Percentiles rank a stretch among this genome's conserved stretches.
Evolutionary conservation across 2,329 filamentous ascomycete genomes (phyloP).

Genomic region (Penicillium oxalicum): DNA sequence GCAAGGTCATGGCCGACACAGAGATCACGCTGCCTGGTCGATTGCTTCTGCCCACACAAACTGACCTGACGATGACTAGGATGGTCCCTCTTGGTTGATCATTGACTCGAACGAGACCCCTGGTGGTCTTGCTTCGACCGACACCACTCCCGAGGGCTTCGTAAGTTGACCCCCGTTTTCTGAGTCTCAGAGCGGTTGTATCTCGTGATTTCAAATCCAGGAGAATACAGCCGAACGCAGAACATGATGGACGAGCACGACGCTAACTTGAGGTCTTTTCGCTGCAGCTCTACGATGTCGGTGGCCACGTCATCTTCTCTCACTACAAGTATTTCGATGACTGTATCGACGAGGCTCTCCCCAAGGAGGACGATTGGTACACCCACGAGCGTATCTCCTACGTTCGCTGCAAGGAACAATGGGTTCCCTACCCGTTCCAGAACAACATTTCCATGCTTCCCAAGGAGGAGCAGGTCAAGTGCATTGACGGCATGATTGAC

Average conservation of each 20-base stretch:
- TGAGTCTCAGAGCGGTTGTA: too few relatives aligned
- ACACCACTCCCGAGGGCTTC: conserved; percentile 92
- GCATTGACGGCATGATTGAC: conserved; percentile 93
- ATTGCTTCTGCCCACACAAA: conserved; percentile 11
- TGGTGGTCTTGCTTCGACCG: conserved; percentile 91
- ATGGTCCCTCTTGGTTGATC: conserved; percentile 92
- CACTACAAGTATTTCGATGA: conserved; percentile 99
- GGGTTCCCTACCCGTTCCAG: conserved; percentile 99
- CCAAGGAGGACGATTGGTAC: conserved; percentile 92
- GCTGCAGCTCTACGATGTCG: conserved; percentile 88
- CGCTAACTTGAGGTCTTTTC: conserved; percentile 11
- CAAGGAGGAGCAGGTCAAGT: conserved; percentile 93
- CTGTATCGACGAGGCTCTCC: conserved; percentile 93
- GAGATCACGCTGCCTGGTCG: background rate
- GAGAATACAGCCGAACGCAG: background rate
- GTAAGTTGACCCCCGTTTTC: conserved; percentile 55
- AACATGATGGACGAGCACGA: background rate
- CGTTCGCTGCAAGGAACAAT: conserved; percentile 90
- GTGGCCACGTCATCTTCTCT: conserved; percentile 97
- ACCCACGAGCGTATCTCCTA: conserved; percentile 98
- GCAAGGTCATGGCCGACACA: too few relatives aligned
- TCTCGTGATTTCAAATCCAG: too few relatives aligned
- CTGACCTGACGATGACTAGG: conserved; percentile 47
- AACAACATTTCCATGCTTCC: conserved; percentile 99
- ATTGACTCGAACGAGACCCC: conserved; percentile 87